Evolutionary conservation across 1,284 basidiomycete genomes (phyloP), one percentile per base, ranked within the genome.

Genomic region (Athelia sp.): DNA sequence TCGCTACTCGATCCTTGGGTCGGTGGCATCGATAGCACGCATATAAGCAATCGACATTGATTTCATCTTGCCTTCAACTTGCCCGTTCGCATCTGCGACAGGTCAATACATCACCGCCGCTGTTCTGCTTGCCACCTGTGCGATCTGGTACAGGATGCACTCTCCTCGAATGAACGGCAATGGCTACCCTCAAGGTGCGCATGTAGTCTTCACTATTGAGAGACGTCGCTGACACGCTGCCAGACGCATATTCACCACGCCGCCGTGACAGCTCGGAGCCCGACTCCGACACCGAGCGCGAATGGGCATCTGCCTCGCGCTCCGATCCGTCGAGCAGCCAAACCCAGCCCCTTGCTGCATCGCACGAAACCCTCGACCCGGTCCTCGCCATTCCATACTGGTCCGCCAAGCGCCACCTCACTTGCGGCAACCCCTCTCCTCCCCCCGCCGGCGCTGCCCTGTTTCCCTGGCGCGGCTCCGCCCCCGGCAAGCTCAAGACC

Each of bases 401-500:
- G 84, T 85, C 84, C 36, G 81, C 84, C 6, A 93, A 93, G 63
- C 84, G 91, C 38, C 92, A 95, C 68, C 78, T 88, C 34, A 93
- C 90, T 10, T 90, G 88, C 63, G 91, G 92, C 34, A 93, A 93
- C 60, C 89, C 91, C 2, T 78, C 82, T 4, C 86, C 79, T 23
- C 84, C 81, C 23, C 70, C 78, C 17, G 82, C 75, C 75, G 83
- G 77, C 9, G 72, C 81, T 35, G 84, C 76, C 62, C 79, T 81
- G 60, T 77, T 78, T 43, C 80, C 82, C 11, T 98, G 94, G 93
- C 83, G 88, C 45, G 78, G 79, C 57, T 77, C 87, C 9, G 79
- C 83, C 0, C 83, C 86, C 15, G 89, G 82, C 54, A 92, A 90
- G 64, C 81, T 91, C 52, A 95, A 92, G 71, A 98, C 95, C 0